phyloP scores from a whole-genome alignment of 2,329 filamentous ascomycete genomes.

The Oidium heveae region DNA sequence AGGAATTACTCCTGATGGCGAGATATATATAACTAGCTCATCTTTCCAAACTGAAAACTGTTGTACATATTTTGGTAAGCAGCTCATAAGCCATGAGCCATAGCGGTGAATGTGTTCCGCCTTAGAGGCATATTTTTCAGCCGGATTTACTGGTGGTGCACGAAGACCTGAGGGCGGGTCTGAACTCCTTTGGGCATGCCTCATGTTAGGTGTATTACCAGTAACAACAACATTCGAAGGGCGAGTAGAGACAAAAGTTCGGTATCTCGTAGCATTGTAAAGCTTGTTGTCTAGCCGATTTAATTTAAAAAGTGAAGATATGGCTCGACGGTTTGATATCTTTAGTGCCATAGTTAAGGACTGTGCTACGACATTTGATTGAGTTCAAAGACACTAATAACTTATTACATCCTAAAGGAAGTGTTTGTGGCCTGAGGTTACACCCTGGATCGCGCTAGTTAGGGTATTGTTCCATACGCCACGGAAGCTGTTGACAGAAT shows the following conservation, averaged over 20 bases:
- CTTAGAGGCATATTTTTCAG: slow-evolving; percentile 79
- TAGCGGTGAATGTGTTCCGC: slow-evolving; percentile 77
- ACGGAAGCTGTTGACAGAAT: too few relatives aligned
- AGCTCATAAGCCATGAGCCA: slow-evolving; percentile 89
- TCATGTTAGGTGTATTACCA: slow-evolving; percentile 35
- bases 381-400: too few relatives aligned
- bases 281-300: slow-evolving; percentile 15
- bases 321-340: slow-evolving; percentile 28
- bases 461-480: too few relatives aligned
- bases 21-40: slow-evolving; percentile 83
- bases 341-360: slow-evolving; percentile 30
- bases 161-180: slow-evolving; percentile 32
- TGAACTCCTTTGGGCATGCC: slow-evolving; percentile 29
- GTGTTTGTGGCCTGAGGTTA: slow-evolving; percentile 1
- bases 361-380: too few relatives aligned
- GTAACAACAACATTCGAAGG: slow-evolving; percentile 20
- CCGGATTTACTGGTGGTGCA: slow-evolving; percentile 63
- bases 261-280: slow-evolving; percentile 7
- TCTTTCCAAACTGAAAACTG: slow-evolving; percentile 99
- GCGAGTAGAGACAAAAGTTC: slow-evolving; percentile 17
- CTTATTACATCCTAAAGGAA: too few relatives aligned
- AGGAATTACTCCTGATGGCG: slow-evolving; percentile 67
- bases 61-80: slow-evolving; percentile 91
- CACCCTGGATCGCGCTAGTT: neutral
- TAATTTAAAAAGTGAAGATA: slow-evolving; percentile 30